Conservation (phyloP, 768 basidiomycete genomes). For the Mycena chlorophos region DNA sequence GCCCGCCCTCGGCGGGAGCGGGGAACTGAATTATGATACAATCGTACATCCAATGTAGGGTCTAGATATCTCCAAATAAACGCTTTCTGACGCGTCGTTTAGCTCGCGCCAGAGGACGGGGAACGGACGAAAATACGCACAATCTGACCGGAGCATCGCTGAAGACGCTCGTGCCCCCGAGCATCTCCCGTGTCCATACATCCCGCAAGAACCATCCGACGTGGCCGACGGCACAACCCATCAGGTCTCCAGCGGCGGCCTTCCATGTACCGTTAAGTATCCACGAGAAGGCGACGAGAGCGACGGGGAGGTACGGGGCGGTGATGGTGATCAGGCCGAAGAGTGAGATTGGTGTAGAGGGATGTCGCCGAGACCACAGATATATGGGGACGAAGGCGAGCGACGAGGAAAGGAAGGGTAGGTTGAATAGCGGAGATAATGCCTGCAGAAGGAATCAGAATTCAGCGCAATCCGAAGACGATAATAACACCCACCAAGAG, state of each 20-base stretch:
- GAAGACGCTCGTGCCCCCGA: conserved; percentile 69
- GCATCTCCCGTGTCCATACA: conserved; percentile 87
- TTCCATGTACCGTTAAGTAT: conserved; percentile 79
- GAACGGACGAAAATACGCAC: conserved; percentile 47
- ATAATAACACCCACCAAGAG: conserved; percentile 64
- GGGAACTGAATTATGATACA: conserved; percentile 7
- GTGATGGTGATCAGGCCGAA: conserved; percentile 95
- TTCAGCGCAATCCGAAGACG: not conserved
- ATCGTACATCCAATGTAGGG: not conserved
- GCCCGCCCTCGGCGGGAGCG: not conserved
- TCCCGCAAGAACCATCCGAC: conserved; percentile 83
- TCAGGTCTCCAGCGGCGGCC: conserved; percentile 77
- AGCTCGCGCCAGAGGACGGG: not conserved
- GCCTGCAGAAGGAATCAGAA: conserved; percentile 40
- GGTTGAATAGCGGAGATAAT: conserved; percentile 84
- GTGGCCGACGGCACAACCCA: conserved; percentile 87
- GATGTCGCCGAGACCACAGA: conserved; percentile 94
- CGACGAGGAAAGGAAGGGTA: conserved; percentile 91
- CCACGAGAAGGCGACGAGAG: conserved; percentile 87
- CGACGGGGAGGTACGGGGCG: conserved; percentile 92
- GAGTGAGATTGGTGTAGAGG: conserved; percentile 91
- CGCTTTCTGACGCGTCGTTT: conserved; percentile 51
- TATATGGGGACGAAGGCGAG: conserved; percentile 96
- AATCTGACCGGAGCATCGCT: conserved; percentile 69
- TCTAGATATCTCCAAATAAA: conserved; percentile 57